Evolutionary conservation across 148 eudicot genomes (phyloP).

Genomic region (Rhododendron molle): DNA sequence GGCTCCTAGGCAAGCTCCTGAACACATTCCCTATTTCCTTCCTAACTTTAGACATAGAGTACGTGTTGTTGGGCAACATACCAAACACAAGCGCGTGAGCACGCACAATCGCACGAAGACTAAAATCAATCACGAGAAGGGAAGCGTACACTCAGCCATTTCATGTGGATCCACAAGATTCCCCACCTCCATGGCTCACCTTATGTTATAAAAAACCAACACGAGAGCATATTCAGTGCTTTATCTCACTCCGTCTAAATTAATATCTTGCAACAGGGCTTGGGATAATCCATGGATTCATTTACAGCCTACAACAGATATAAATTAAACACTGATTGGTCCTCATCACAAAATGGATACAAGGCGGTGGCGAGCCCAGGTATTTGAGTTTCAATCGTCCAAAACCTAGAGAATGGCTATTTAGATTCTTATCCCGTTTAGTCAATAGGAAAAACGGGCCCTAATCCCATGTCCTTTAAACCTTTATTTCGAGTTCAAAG

Average conservation of each 20-base stretch:
- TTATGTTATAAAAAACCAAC: background rate
- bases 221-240: background rate
- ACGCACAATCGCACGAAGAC: background rate
- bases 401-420: no score
- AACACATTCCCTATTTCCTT: background rate
- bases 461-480: no score
- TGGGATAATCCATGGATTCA: constrained; percentile 96
- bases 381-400: no score
- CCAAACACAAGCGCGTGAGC: background rate
- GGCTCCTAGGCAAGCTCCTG: constrained; percentile 55
- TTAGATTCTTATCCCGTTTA: no score
- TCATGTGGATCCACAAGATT: background rate
- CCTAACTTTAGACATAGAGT: background rate
- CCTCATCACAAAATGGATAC: constrained; percentile 82
- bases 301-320: constrained; percentile 90
- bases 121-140: background rate
- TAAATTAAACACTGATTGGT: constrained; percentile 60
- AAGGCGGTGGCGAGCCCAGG: constrained; percentile 99
- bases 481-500: no score
- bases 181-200: background rate
- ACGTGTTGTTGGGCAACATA: background rate
- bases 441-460: no score
- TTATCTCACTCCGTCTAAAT: no score
- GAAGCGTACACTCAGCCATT: background rate
- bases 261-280: constrained; percentile 36